Conservation (phyloP, 495 filamentous ascomycete species). For the Penicillium longicatenatum region DNA sequence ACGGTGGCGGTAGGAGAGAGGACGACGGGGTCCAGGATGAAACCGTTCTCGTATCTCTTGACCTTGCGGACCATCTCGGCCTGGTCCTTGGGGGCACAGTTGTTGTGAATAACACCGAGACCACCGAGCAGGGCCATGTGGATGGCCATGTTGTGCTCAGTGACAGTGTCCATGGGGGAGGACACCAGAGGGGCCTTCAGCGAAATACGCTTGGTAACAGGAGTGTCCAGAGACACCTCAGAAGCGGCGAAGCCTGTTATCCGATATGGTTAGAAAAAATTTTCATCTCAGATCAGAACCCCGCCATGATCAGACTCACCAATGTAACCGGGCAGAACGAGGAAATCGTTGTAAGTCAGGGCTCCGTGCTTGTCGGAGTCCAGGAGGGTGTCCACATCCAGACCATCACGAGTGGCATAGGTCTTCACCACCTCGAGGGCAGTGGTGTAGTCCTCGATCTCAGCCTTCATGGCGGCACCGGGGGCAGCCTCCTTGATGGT, state of each 20-base stretch:
- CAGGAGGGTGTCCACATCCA: slow-evolving; percentile 78
- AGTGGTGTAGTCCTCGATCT: slow-evolving; percentile 57
- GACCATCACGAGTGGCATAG: slow-evolving; percentile 77
- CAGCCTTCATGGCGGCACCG: slow-evolving; percentile 46
- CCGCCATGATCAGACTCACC: slow-evolving; percentile 43
- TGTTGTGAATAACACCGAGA: slow-evolving; percentile 97
- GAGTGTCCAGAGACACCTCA: slow-evolving; percentile 84
- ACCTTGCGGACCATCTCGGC: slow-evolving; percentile 99
- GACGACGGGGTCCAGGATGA: slow-evolving; percentile 95
- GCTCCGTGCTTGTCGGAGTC: slow-evolving; percentile 87
- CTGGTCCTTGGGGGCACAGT: slow-evolving; percentile 92
- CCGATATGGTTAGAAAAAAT: slow-evolving; percentile 13
- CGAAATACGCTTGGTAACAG: slow-evolving; percentile 88
- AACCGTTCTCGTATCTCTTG: slow-evolving; percentile 98
- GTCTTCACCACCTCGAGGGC: slow-evolving; percentile 77
- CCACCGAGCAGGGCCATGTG: slow-evolving; percentile 97
- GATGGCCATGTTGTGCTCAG: slow-evolving; percentile 98
- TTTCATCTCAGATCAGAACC: slow-evolving; percentile 4
- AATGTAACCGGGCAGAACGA: slow-evolving; percentile 67
- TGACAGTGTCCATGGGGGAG: slow-evolving; percentile 99
- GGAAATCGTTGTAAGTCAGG: slow-evolving; percentile 82
- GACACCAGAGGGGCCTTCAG: slow-evolving; percentile 95
- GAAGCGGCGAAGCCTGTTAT: slow-evolving; percentile 80
- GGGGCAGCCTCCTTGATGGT: slow-evolving; percentile 60
- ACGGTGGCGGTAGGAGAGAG: slow-evolving; percentile 86